Conservation (phyloP, 106 monocot genomes). For the Platanthera guangdongensis region DNA sequence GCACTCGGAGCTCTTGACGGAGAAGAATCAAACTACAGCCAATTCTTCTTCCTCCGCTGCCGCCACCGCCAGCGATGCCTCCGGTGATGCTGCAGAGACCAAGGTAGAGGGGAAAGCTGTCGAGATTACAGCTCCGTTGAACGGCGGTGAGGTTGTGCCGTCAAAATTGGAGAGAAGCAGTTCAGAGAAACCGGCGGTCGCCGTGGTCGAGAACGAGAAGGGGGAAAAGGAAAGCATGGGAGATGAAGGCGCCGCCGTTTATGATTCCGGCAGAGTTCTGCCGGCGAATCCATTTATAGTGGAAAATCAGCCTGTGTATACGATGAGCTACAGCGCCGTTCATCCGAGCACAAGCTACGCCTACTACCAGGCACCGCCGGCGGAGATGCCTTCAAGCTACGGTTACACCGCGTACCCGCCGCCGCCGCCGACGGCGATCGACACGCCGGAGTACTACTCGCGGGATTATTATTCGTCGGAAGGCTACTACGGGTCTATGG, state of each 20-base stretch:
- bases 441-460: not conserved
- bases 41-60: not conserved
- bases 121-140: not conserved
- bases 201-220: not conserved
- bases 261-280: not conserved
- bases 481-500: conserved; percentile 9
- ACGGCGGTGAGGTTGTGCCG: not conserved
- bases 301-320: conserved; percentile 17
- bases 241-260: conserved; percentile 7
- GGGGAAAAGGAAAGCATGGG: not conserved
- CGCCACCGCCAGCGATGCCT: too few relatives aligned
- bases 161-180: not conserved
- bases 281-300: not conserved
- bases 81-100: not conserved
- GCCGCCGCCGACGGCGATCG: not conserved
- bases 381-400: conserved; percentile 7
- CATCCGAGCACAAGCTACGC: conserved; percentile 33
- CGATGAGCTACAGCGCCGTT: conserved; percentile 33
- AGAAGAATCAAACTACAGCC: conserved; percentile 17
- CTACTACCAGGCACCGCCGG: conserved; percentile 10
- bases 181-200: not conserved
- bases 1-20: conserved; percentile 55
- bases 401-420: not conserved
- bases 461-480: conserved; percentile 5
- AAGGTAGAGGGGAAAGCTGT: conserved; percentile 1